Conservation (phyloP, 805 yeast species). For the Grigorovia humatica region DNA sequence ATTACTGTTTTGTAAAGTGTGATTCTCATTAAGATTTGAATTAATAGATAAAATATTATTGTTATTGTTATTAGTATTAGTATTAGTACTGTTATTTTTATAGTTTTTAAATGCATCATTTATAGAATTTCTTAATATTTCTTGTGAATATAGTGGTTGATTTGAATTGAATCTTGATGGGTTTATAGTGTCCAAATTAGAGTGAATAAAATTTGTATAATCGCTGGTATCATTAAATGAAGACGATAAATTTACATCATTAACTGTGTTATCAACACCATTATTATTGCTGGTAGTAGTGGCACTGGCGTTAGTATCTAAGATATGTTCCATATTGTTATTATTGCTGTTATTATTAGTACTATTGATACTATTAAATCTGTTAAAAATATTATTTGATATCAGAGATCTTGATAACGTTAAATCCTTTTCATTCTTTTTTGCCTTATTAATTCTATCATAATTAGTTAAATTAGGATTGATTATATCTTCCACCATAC, state of each 20-base stretch:
- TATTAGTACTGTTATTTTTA: neutral
- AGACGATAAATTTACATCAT: neutral
- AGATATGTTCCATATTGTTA: neutral
- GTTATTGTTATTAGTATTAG: neutral
- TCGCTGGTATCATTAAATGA: neutral
- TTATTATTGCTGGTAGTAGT: neutral
- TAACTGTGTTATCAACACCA: neutral
- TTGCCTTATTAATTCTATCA: neutral
- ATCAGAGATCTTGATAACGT: constrained; percentile 1
- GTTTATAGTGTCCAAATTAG: neutral
- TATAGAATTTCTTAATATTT: constrained; percentile 2
- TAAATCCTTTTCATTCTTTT: constrained; percentile 1
- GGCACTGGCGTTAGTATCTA: neutral
- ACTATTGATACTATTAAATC: neutral
- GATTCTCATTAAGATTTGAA: neutral
- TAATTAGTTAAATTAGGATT: constrained; percentile 14
- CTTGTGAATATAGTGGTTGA: constrained; percentile 2
- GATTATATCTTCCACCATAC: constrained; percentile 22
- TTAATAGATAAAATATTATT: neutral
- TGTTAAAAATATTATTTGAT: neutral
- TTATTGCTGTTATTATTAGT: neutral
- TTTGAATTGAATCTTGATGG: neutral
- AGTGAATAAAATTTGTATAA: neutral
- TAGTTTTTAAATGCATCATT: neutral
- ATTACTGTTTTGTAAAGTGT: neutral